phyloP scores from a whole-genome alignment of 1,284 basidiomycete genomes.

The Puccinia horiana region DNA sequence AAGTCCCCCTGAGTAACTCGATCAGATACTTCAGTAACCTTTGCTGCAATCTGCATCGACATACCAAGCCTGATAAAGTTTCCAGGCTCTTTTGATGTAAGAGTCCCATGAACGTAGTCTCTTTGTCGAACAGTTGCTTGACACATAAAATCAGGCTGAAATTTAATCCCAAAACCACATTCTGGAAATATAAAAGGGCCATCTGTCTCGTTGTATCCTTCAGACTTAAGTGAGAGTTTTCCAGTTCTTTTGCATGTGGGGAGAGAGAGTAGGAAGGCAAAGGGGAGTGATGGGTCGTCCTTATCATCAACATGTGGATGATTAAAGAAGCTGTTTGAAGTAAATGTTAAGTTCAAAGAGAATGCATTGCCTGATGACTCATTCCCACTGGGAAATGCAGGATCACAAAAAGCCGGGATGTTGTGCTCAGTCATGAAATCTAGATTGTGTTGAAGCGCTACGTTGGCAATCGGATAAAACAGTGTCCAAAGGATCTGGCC shows the following conservation, averaged over 20 bases:
- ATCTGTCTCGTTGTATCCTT: neutral
- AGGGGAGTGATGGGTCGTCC: neutral
- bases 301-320: neutral
- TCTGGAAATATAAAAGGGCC: neutral
- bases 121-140: too few relatives aligned
- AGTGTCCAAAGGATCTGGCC: neutral
- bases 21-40: too few relatives aligned
- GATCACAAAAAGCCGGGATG: neutral
- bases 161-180: too few relatives aligned
- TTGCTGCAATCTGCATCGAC: too few relatives aligned
- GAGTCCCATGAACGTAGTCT: too few relatives aligned
- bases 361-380: neutral
- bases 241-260: neutral
- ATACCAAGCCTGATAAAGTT: too few relatives aligned
- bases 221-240: neutral
- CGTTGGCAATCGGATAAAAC: neutral
- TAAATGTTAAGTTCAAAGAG: neutral
- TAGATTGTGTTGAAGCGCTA: neutral
- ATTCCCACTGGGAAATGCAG: neutral
- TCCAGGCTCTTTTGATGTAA: too few relatives aligned
- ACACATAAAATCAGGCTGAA: too few relatives aligned
- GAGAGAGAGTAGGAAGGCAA: slow-evolving; percentile 1
- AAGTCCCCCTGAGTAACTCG: too few relatives aligned
- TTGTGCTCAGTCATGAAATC: neutral
- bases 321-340: neutral